These are phyloP conservation scores for Penicillium canescens DNA, from an alignment of 495 filamentous ascomycete genomes.

Conservation along the genomic window DNA sequence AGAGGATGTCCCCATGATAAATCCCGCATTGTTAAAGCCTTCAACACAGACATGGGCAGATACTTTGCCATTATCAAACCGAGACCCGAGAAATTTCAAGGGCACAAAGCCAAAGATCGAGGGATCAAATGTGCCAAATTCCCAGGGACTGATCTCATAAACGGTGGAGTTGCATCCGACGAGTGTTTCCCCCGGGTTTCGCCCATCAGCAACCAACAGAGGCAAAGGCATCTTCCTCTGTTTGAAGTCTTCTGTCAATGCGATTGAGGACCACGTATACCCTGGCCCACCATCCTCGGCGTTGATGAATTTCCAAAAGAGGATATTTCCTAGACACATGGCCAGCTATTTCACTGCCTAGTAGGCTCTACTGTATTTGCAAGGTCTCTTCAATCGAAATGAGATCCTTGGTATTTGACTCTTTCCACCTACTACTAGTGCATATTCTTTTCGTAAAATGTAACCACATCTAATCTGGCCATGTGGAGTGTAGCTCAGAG, in stretches of 20 bases:
- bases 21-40: conserved; percentile 90
- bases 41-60: conserved; percentile 60
- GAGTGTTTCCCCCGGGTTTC: conserved; percentile 58
- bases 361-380: too few species aligned
- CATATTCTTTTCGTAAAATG: too few species aligned
- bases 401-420: too few species aligned
- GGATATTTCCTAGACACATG: too few species aligned
- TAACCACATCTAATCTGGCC: too few species aligned
- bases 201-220: conserved; percentile 72
- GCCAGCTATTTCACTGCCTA: too few species aligned
- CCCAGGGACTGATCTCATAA: conserved; percentile 82
- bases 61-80: conserved; percentile 68
- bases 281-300: conserved; percentile 63
- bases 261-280: conserved; percentile 87
- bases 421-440: too few species aligned
- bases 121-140: conserved; percentile 82
- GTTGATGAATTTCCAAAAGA: conserved; percentile 55
- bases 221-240: conserved; percentile 73
- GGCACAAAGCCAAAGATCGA: conserved; percentile 79
- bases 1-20: conserved; percentile 81
- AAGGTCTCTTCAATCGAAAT: too few species aligned
- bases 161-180: conserved; percentile 76
- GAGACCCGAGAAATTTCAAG: conserved; percentile 71
- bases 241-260: conserved; percentile 62
- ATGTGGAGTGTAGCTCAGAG: too few species aligned